Base-by-base conservation (phyloP, 1,139 yeast species). In the Zygosaccharomyces pseudobailii region DNA sequence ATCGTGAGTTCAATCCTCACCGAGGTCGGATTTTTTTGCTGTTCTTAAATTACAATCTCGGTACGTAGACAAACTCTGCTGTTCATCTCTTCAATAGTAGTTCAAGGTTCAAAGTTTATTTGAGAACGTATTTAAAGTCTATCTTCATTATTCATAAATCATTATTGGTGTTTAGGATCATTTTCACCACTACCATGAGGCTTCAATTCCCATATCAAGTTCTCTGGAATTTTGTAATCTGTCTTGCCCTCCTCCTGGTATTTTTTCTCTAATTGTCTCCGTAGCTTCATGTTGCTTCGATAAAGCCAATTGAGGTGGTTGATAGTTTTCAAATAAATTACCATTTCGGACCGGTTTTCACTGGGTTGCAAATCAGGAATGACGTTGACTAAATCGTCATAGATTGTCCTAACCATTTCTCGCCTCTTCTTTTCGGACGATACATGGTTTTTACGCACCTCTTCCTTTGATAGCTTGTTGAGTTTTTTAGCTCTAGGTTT, bases 391-490 rank as follows among this genome's bases (percentile, higher is more conserved):
- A 72, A 49, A 40, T 61, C 62, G 49, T 72, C 76, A 48, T 70
- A 72, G 2, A 71, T 67, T 1, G 66, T 59, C 36, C 76, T 54
- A 5, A 72, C 68, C 42, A 67, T 66, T 31, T 68, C 71, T 45
- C 76, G 57, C 45, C 76, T 59, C 46, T 68, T 66, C 46, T 69
- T 70, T 47, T 72, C 76, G 5, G 75, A 71, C 33, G 60, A 56
- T 3, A 72, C 71, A 51, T 72, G 76, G 46, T 72, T 72, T n/a
- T 59, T 52, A 41, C 72, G 69, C 48, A 67, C 68, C 53, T 71
- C 71, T 44, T 65, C 71, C 13, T 62, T 63, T 0, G 70, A 54
- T 17, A 71, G 55, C 36, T 61, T 63, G 34, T 55, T 56, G 21
- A 37, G 42, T 35, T 55, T 56, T 34, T 49, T 49, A 6, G 53